Base-by-base conservation (phyloP, 192 early-diverging fungal species). In the Coemansia sp. region DNA sequence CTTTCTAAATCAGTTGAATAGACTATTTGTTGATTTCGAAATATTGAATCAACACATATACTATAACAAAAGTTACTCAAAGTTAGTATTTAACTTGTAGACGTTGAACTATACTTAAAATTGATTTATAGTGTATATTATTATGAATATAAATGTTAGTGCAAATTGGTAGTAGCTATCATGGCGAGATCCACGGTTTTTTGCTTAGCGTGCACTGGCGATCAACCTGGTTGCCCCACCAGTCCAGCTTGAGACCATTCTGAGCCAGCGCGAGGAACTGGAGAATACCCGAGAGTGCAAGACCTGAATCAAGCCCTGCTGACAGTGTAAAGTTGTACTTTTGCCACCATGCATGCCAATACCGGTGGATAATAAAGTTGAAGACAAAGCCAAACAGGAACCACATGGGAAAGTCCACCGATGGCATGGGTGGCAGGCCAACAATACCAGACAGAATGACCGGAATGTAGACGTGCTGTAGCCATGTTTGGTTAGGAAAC, bases 381-480 rank as follows among this genome's bases (percentile, higher is more conserved):
- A 88, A 88, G 48, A 89, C 47, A 56, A 90, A 87, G 0, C 85
- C 86, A 20, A 87, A 53, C 66, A 85, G 71, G 49, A 83, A 80
- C 68, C 70, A 78, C 70, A 76, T 74, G 25, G 79, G 73, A 38
- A 76, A 79, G 48, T 79, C 74, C 17, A 82, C 71, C 2, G 86
- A 76, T 1, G 82, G 79, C 17, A 84, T 87, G 6, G 87, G 85
- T 25, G 90, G 88, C 49, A 83, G 83, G 37, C 81, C 79, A 1
- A 77, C 82, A 44, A 86, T 81, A 58, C 84, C 84, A 8, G 84
- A 73, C 31, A 90, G 82, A 60, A 90, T 84, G 15, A 92, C 85
- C 1, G 89, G 89, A 20, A 88, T 82, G 71, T 88, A 87, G 37
- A 93, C 66, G 50, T 89, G 66, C 55, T 84, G 81, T 34, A 92